Base-by-base conservation (phyloP, 257 asterid species). In the Galeopsis tetrahit region DNA sequence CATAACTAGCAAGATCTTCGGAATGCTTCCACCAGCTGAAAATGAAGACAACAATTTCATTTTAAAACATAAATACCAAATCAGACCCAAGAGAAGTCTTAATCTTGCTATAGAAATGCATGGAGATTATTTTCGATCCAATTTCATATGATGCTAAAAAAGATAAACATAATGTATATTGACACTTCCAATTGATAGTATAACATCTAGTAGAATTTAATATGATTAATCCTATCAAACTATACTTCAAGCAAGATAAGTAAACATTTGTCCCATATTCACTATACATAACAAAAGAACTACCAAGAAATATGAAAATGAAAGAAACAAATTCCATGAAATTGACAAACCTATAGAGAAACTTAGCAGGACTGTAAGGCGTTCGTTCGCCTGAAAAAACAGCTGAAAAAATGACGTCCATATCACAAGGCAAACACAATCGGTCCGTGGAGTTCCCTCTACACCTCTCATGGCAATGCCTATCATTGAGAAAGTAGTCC, bases 11-110 rank as follows among this genome's bases (percentile, higher is more conserved):
- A 75, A 80, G 88, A 79, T 81, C 81, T 66, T 85, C 91, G 2
- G 95, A 88, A 75, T 82, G 91, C 82, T 82, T 89, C 95, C 95
- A 88, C 91, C 91, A 88, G 79, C 91, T 88, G 89, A 78, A 81
- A 75, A 76, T 51, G 56, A 44, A 60, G 58, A 69, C 31, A 11
- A 46, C 48, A 49, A 76, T 38, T 53, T 46, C 61, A 53, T 59
- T 70, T 40, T 69, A 33, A 14, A 10, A 66, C 61, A 43, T 44
- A 35, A 14, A 74, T 46, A 13, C 7, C 6, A 10, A 60, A 44
- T 71, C 66, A 63, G 14, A 35, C 0, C 28, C 28, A 21, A 14
- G 31, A 15, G 14, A 14, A 51, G 4, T 51, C 57, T 51, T 51
- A 31, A 55, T 55, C 35, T 53, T 55, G 61, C 28, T 49, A 9